A percentile compares a stretch with the other conserved stretches of the same genome.
These are phyloP conservation scores for Baorangia bicolor DNA, from an alignment of 768 basidiomycete species.

Conservation along the genomic window DNA sequence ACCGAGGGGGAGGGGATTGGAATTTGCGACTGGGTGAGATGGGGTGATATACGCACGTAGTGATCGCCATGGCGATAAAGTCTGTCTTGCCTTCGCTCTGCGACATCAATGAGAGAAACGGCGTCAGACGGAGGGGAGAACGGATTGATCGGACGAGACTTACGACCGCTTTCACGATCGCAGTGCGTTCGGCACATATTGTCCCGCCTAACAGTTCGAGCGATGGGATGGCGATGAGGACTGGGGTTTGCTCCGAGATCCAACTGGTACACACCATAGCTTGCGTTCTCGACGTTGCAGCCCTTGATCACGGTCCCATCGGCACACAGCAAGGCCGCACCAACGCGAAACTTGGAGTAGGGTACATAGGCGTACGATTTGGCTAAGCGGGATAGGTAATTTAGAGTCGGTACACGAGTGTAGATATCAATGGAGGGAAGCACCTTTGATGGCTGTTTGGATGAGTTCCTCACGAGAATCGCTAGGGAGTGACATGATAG, in stretches of 20 bases:
- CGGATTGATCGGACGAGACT: slow-evolving; percentile 24
- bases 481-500: slow-evolving; percentile 32
- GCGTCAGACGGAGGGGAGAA: background rate
- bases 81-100: slow-evolving; percentile 77
- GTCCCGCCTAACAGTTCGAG: slow-evolving; percentile 52
- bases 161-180: slow-evolving; percentile 91
- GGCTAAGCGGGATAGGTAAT: slow-evolving; percentile 36
- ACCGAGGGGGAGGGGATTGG: no score
- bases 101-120: background rate
- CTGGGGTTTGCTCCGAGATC: background rate
- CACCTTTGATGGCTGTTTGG: slow-evolving; percentile 41
- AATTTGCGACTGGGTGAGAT: background rate
- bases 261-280: slow-evolving; percentile 60
- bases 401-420: background rate
- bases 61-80: slow-evolving; percentile 79
- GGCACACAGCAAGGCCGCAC: slow-evolving; percentile 74
- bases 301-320: slow-evolving; percentile 78
- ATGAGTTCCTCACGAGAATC: slow-evolving; percentile 53
- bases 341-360: slow-evolving; percentile 92
- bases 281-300: slow-evolving; percentile 92
- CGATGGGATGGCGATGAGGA: background rate
- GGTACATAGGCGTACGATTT: slow-evolving; percentile 73
- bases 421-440: background rate
- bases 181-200: slow-evolving; percentile 95
- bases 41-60: slow-evolving; percentile 51